Conservation (phyloP, 2,329 filamentous ascomycete species). For the Corynespora cassiicola region DNA sequence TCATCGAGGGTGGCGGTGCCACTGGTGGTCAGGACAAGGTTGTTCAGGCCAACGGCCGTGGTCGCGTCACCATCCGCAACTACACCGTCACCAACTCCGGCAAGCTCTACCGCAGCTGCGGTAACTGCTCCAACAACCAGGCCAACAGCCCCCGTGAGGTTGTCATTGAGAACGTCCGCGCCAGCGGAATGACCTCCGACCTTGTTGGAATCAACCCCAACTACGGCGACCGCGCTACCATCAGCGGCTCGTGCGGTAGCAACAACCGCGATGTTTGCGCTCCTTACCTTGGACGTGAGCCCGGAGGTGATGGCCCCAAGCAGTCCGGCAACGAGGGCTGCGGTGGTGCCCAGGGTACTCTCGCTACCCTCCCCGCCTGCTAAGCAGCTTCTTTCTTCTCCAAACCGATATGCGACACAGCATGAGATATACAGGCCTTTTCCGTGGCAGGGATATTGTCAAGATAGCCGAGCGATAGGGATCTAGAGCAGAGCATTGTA, state of each 20-base stretch:
- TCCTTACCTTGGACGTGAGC: conserved; percentile 15
- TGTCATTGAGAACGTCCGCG: conserved; percentile 53
- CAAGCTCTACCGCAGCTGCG: conserved; percentile 57
- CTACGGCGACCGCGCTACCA: conserved; percentile 55
- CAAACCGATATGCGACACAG: no score
- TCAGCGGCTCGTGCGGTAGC: conserved; percentile 32
- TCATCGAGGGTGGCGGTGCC: conserved; percentile 41
- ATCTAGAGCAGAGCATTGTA: no score
- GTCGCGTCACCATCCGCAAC: no score
- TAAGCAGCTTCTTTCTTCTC: no score
- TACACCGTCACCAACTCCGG: conserved; percentile 47
- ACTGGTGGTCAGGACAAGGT: conserved; percentile 30
- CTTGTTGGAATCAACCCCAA: conserved; percentile 60
- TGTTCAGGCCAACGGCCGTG: no score
- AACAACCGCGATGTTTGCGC: conserved; percentile 17
- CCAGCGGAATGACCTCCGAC: conserved; percentile 48
- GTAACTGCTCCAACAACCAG: conserved; percentile 57
- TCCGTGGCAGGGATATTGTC: no score
- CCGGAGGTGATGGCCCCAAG: conserved; percentile 3
- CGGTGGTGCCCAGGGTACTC: conserved; percentile 8
- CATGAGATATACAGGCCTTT: no score
- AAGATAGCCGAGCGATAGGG: no score
- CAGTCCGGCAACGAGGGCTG: conserved; percentile 3
- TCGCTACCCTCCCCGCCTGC: conserved; percentile 3
- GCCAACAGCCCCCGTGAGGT: conserved; percentile 53